Percentiles rank a stretch among this genome's conserved stretches.
phyloP scores from a whole-genome alignment of 1,284 basidiomycete genomes.

The Quambalaria eucalypti region DNA sequence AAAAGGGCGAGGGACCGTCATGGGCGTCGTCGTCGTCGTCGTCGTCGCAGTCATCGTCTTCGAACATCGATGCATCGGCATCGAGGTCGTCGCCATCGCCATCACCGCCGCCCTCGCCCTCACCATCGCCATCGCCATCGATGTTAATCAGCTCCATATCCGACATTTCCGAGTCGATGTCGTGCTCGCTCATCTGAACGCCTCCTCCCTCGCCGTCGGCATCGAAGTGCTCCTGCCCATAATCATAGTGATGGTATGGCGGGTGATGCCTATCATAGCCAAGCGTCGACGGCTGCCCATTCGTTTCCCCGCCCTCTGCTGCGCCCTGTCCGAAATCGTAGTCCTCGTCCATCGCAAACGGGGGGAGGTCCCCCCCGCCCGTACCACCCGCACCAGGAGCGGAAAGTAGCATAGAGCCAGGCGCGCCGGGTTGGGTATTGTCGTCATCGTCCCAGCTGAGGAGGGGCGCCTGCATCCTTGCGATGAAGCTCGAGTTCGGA shows the following conservation, averaged over 20 bases:
- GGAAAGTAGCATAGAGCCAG: no score
- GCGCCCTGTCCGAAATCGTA: not conserved
- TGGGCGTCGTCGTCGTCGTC: no score
- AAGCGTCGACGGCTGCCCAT: not conserved
- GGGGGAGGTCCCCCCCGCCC: no score
- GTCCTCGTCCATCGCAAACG: slow-evolving; percentile 19
- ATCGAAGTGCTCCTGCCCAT: slow-evolving; percentile 2
- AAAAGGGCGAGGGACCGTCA: no score
- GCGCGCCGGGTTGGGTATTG: not conserved
- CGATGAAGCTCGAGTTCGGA: not conserved
- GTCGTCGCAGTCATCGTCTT: slow-evolving; percentile 21
- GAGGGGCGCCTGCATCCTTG: not conserved
- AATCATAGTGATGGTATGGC: not conserved
- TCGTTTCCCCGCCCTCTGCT: not conserved
- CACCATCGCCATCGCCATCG: slow-evolving; percentile 13
- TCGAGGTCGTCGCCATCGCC: slow-evolving; percentile 19
- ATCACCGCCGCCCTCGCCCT: slow-evolving; percentile 8
- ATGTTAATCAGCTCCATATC: slow-evolving; percentile 17
- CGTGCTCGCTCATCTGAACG: slow-evolving; percentile 3
- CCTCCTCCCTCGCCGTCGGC: slow-evolving; percentile 1
- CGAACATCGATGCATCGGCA: slow-evolving; percentile 16
- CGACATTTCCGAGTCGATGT: slow-evolving; percentile 18
- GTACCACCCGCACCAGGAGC: no score
- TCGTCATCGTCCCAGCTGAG: not conserved
- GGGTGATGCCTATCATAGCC: no score